These are phyloP conservation scores for Dendrobium catenatum DNA, from an alignment of 106 monocot genomes.

Conservation along the genomic window DNA sequence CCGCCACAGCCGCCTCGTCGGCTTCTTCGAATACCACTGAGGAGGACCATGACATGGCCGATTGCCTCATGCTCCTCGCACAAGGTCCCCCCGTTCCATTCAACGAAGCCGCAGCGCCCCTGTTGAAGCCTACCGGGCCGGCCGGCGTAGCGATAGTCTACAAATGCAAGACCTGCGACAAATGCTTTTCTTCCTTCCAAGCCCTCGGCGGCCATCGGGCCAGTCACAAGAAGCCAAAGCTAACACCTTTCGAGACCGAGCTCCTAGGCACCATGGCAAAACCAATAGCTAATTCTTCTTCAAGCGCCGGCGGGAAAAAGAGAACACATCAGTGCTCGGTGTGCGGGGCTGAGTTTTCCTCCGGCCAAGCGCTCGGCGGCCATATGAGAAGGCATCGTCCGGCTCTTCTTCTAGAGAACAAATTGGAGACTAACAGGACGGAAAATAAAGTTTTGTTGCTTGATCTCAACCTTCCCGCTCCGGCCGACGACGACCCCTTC, in stretches of 20 bases:
- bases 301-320: background rate
- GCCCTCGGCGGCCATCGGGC: conserved; percentile 62
- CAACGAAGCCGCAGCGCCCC: background rate
- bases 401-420: background rate
- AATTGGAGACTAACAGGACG: conserved; percentile 9
- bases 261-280: background rate
- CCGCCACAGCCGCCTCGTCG: background rate
- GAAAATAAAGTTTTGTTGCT: conserved; percentile 29
- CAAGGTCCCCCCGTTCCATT: conserved; percentile 16
- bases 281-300: background rate
- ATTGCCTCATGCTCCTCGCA: conserved; percentile 70
- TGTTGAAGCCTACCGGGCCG: background rate
- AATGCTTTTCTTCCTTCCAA: conserved; percentile 43
- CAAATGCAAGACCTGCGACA: conserved; percentile 2
- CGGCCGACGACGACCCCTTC: conserved; percentile 27
- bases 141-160: no score
- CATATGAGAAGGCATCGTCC: conserved; percentile 90
- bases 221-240: conserved; percentile 45
- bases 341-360: conserved; percentile 74
- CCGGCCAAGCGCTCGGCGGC: conserved; percentile 94
- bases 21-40: conserved; percentile 25
- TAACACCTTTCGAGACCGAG: background rate
- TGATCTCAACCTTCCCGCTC: conserved; percentile 68
- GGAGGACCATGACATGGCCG: conserved; percentile 44
- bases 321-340: conserved; percentile 48